Conservation (phyloP, 225 moss, liverwort and hornwort genomes). For the Pleurozium schreberi region DNA sequence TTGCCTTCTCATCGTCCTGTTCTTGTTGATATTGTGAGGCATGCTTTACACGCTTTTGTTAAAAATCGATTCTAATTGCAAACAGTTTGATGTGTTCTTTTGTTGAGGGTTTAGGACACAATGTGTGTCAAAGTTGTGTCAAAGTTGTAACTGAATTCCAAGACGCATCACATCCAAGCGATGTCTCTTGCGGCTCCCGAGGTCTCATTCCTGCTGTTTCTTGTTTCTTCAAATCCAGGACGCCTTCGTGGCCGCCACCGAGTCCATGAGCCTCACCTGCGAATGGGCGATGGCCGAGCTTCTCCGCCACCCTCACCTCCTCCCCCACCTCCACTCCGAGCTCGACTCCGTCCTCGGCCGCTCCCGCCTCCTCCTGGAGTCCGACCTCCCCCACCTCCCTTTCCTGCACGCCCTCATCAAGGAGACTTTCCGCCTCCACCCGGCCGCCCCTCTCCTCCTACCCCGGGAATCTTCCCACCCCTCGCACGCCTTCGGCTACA, state of each 20-base stretch:
- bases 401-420: slow-evolving; percentile 21
- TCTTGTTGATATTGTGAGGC: background rate
- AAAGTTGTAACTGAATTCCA: background rate
- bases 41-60: background rate
- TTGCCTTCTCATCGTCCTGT: background rate
- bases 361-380: slow-evolving; percentile 10
- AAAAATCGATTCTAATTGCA: background rate
- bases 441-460: slow-evolving; percentile 6
- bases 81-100: background rate
- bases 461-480: slow-evolving; percentile 19
- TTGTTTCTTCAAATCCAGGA: background rate
- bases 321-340: slow-evolving; percentile 5
- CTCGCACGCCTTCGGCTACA: slow-evolving; percentile 9
- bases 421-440: slow-evolving; percentile 22
- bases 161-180: background rate
- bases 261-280: background rate
- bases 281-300: slow-evolving; percentile 35
- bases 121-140: background rate
- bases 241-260: slow-evolving; percentile 10
- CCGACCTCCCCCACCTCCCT: background rate
- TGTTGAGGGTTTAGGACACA: background rate
- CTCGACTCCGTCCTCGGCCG: background rate
- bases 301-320: background rate
- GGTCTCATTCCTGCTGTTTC: background rate
- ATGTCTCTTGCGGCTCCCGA: background rate